Conservation (phyloP, 1,139 yeast species). For the Spencermartinsiella ligniputridi region DNA sequence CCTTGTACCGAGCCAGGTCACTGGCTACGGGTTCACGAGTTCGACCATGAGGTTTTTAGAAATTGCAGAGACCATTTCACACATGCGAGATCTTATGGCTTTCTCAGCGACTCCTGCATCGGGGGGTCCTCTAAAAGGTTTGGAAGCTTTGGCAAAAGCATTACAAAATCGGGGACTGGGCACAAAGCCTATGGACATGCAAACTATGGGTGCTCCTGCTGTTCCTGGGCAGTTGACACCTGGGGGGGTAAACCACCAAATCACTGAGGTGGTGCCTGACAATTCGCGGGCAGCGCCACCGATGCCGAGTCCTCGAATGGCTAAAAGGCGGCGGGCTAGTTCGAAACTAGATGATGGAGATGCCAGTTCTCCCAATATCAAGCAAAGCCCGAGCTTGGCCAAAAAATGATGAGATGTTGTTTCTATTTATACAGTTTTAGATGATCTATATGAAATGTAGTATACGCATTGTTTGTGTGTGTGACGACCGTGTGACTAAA, state of each 20-base stretch:
- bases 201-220: slow-evolving; percentile 4
- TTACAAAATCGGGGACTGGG: slow-evolving; percentile 20
- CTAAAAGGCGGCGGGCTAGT: slow-evolving; percentile 15
- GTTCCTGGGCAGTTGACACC: neutral
- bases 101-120: slow-evolving; percentile 43
- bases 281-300: slow-evolving; percentile 1
- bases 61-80: slow-evolving; percentile 72
- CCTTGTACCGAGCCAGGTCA: slow-evolving; percentile 25
- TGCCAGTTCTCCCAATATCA: slow-evolving; percentile 12
- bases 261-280: neutral
- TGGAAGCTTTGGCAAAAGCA: slow-evolving; percentile 45
- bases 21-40: slow-evolving; percentile 60
- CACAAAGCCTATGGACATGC: neutral
- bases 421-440: slow-evolving; percentile 1
- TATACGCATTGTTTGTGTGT: slow-evolving; percentile 3
- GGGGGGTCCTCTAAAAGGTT: slow-evolving; percentile 57
- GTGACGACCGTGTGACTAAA: too few relatives aligned
- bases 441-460: neutral
- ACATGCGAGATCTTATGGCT: slow-evolving; percentile 59
- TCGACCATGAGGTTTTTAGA: slow-evolving; percentile 66
- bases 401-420: slow-evolving; percentile 11
- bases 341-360: slow-evolving; percentile 11
- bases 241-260: neutral
- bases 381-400: slow-evolving; percentile 14
- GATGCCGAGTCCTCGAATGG: slow-evolving; percentile 14